A percentile compares a stretch with the other conserved stretches of the same genome.
Conservation (phyloP, 208 protist genomes). For the Eutreptiella sp. region DNA sequence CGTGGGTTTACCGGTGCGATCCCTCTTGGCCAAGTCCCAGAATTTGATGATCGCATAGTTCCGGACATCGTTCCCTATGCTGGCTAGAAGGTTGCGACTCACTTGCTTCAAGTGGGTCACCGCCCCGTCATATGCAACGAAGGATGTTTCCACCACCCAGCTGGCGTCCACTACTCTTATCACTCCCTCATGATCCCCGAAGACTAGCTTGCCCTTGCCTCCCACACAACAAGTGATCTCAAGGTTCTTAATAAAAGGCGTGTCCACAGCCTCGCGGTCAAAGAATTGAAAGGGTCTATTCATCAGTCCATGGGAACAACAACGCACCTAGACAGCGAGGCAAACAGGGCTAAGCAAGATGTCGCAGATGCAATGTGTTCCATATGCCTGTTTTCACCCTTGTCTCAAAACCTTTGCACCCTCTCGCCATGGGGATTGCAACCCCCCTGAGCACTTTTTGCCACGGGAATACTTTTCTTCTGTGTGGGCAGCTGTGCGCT, state of each 20-base stretch:
- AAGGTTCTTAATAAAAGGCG: conserved; percentile 41
- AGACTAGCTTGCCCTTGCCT: conserved; percentile 62
- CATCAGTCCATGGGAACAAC: too few species aligned
- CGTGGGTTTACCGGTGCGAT: too few species aligned
- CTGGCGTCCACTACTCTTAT: conserved; percentile 62
- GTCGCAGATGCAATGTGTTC: too few species aligned
- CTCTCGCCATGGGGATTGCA: too few species aligned
- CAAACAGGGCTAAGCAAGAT: too few species aligned
- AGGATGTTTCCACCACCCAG: conserved; percentile 41
- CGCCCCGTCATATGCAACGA: conserved; percentile 62
- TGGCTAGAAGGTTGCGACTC: conserved; percentile 53
- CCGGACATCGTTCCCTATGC: conserved; percentile 58
- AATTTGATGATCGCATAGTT: neutral
- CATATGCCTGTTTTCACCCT: too few species aligned
- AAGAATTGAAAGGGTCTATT: conserved; percentile 72
- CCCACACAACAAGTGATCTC: conserved; percentile 60
- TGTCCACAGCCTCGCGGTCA: conserved; percentile 41
- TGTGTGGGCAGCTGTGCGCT: too few species aligned
- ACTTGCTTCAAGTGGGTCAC: conserved; percentile 60
- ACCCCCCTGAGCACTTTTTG: too few species aligned
- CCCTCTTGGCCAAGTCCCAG: neutral
- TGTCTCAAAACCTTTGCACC: too few species aligned
- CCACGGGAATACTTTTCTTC: too few species aligned
- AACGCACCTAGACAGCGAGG: too few species aligned
- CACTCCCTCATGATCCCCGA: conserved; percentile 66